Evolutionary conservation across 805 yeast species (phyloP).

Genomic region (Yarrowia sp.): DNA sequence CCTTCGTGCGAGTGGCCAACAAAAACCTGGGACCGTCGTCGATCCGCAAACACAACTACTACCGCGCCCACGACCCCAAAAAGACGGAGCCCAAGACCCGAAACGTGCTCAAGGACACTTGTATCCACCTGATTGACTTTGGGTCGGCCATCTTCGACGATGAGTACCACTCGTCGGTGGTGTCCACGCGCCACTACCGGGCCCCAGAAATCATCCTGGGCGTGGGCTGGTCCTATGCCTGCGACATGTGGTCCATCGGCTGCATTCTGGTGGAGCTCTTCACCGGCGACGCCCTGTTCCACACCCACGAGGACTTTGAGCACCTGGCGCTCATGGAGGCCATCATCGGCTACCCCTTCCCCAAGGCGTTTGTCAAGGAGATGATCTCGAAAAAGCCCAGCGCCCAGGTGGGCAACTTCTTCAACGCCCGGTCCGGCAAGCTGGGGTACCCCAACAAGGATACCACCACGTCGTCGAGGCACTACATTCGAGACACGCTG

Average conservation of each 20-base stretch:
- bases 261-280: conserved; percentile 89
- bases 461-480: conserved; percentile 50
- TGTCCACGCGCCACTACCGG: conserved; percentile 93
- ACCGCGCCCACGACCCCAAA: conserved; percentile 34
- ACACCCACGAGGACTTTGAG: conserved; percentile 92
- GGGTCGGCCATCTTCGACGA: conserved; percentile 96
- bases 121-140: conserved; percentile 89
- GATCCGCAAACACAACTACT: conserved; percentile 38
- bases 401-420: conserved; percentile 45
- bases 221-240: conserved; percentile 95
- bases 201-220: conserved; percentile 97
- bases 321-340: conserved; percentile 95
- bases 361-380: conserved; percentile 43
- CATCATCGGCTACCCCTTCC: conserved; percentile 61
- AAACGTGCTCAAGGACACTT: conserved; percentile 71
- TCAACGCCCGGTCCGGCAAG: conserved; percentile 46
- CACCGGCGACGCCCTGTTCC: conserved; percentile 93
- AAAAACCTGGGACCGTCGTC: conserved; percentile 30
- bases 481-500: conserved; percentile 51
- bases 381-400: conserved; percentile 43
- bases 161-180: conserved; percentile 90
- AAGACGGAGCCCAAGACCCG: conserved; percentile 50
- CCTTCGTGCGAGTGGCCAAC: conserved; percentile 52
- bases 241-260: conserved; percentile 97
- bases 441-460: conserved; percentile 51